These are phyloP conservation scores for Sporothrix phasma DNA, from an alignment of 2,329 filamentous ascomycete species.

Conservation along the genomic window DNA sequence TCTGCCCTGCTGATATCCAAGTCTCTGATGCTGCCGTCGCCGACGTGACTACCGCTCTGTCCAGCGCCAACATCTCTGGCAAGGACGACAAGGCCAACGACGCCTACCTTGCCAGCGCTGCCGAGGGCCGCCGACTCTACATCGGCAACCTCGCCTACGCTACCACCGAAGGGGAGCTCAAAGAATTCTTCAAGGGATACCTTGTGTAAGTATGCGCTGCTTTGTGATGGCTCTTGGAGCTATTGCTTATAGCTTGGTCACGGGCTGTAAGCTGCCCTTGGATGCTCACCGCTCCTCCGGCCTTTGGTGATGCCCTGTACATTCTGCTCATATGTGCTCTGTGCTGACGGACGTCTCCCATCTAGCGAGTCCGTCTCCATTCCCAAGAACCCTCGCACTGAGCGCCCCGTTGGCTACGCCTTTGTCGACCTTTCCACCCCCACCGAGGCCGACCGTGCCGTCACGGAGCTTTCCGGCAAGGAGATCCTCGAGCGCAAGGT, in stretches of 20 bases:
- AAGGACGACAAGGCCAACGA: slow-evolving; percentile 61
- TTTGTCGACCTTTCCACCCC: slow-evolving; percentile 97
- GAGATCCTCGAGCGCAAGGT: slow-evolving; percentile 98
- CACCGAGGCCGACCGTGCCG: slow-evolving; percentile 88
- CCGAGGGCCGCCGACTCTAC: slow-evolving; percentile 97
- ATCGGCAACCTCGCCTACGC: slow-evolving; percentile 99
- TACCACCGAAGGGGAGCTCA: slow-evolving; percentile 99
- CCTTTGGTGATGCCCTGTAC: background rate
- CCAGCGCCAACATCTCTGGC: slow-evolving; percentile 59
- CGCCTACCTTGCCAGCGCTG: slow-evolving; percentile 90
- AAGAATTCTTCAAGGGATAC: slow-evolving; percentile 99
- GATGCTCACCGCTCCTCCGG: background rate
- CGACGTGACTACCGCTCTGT: slow-evolving; percentile 65
- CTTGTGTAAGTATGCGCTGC: slow-evolving; percentile 70
- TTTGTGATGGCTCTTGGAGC: background rate
- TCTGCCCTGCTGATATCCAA: slow-evolving; percentile 65
- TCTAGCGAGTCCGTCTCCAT: slow-evolving; percentile 94
- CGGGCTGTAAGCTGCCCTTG: background rate
- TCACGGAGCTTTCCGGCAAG: slow-evolving; percentile 90
- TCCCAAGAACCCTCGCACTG: slow-evolving; percentile 97
- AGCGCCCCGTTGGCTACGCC: slow-evolving; percentile 95
- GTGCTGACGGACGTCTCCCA: background rate
- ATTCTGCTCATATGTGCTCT: too few relatives aligned
- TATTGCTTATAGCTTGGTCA: background rate
- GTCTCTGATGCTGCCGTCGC: slow-evolving; percentile 54